Evolutionary conservation across 768 basidiomycete genomes (phyloP), one percentile per base, ranked within the genome.

Genomic region (Hericium rajendrae): DNA sequence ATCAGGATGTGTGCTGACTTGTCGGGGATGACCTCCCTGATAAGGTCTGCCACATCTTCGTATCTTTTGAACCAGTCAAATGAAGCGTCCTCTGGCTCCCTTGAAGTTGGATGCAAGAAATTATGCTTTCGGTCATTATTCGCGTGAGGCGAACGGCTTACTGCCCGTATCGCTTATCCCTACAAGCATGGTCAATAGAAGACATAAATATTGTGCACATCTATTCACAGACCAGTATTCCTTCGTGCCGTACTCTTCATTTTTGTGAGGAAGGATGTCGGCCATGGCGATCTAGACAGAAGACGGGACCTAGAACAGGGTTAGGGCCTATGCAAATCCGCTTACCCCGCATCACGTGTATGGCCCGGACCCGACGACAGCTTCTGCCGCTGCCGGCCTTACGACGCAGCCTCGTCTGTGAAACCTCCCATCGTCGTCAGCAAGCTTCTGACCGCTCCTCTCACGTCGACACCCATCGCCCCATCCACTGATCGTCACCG

Each of bases 1-100:
- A 93, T 86, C 48, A 92, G 69, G 60, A 92, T 86, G 24, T 76
- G 74, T 2, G 82, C 76, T 4, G 67, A 65, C 67, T 78, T 85
- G 59, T 80, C 71, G 0, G 87, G 88, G 20, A 93, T 77, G 37
- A 86, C 71, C 38, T 78, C 78, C 41, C 76, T 76, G 18, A 93
- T 68, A 18, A 85, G 69, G 51, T 77, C 69, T 6, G 83, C 77
- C n/a, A 93, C 73, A 57, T 93, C 89, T 2, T 69, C 68, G 64
- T 91, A 93, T 9, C 83, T 82, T 68, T 90, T 91, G 74, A 91
- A 91, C 91, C 91, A 93, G 71, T 93, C 91, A 60, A 88, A 91
- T 6, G 79, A 73, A 4, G 71, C 72, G n/a, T 81, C 80, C 16
- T 77, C 73, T 4, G 74, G 66, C 68, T 86, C 84, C 64, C 87